These are phyloP conservation scores for Onygenales sp. DNA, from an alignment of 2,329 filamentous ascomycete species.

Conservation along the genomic window DNA sequence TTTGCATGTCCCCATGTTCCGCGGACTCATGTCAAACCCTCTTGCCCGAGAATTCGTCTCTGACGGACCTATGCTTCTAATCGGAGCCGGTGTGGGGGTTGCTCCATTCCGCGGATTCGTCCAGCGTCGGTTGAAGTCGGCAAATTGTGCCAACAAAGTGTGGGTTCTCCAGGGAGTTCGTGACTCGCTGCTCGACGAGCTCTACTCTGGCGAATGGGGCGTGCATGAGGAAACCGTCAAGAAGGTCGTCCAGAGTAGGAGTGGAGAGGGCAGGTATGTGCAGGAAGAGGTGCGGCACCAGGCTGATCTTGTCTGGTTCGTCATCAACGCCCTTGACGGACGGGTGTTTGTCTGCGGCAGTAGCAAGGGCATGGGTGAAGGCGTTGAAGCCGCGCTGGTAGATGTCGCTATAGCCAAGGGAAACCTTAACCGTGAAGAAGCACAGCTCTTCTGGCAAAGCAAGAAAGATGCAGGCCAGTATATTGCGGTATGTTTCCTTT, in stretches of 20 bases:
- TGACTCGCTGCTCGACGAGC: slow-evolving; percentile 89
- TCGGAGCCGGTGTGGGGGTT: slow-evolving; percentile 92
- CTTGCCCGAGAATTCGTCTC: slow-evolving; percentile 83
- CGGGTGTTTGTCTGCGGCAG: slow-evolving; percentile 94
- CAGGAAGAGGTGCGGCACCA: slow-evolving; percentile 90
- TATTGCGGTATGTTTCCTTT: slow-evolving; percentile 55
- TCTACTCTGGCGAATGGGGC: slow-evolving; percentile 94
- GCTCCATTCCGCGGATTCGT: slow-evolving; percentile 97
- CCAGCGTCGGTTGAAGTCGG: slow-evolving; percentile 82
- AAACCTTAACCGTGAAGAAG: slow-evolving; percentile 71
- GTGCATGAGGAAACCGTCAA: slow-evolving; percentile 83
- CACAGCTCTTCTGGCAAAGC: slow-evolving; percentile 75
- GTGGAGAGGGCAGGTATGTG: slow-evolving; percentile 78
- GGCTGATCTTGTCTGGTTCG: slow-evolving; percentile 95
- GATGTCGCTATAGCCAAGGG: slow-evolving; percentile 92
- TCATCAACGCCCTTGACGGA: slow-evolving; percentile 92
- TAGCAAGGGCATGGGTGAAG: slow-evolving; percentile 94
- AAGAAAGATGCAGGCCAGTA: slow-evolving; percentile 94
- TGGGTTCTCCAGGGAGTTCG: slow-evolving; percentile 92
- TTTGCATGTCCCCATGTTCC: slow-evolving; percentile 89
- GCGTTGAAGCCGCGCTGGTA: slow-evolving; percentile 77
- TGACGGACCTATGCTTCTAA: slow-evolving; percentile 94
- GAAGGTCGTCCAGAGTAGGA: slow-evolving; percentile 66
- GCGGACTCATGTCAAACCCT: slow-evolving; percentile 94
- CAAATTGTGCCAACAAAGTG: slow-evolving; percentile 95